phyloP scores from a whole-genome alignment of 176 grass and related monocot genomes.

The Melocanna baccifera region DNA sequence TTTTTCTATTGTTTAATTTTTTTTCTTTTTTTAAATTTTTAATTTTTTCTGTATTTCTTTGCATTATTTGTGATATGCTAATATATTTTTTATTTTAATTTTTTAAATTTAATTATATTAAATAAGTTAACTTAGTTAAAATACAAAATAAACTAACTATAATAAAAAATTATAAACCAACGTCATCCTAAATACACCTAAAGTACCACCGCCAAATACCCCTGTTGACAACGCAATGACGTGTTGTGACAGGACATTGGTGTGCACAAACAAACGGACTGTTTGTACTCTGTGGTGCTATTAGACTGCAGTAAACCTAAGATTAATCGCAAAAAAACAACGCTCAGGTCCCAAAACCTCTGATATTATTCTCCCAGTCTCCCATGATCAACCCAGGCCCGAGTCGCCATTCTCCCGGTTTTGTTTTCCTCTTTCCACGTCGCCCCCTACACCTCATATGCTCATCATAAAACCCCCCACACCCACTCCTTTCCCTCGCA shows the following conservation, averaged over 20 bases:
- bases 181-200: too few species aligned
- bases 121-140: too few species aligned
- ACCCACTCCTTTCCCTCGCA: slow-evolving; percentile 15
- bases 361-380: background rate
- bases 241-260: background rate
- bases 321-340: background rate
- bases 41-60: too few species aligned
- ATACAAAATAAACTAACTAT: too few species aligned
- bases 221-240: background rate
- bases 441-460: slow-evolving; percentile 2
- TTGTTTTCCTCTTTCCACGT: slow-evolving; percentile 26
- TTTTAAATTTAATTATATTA: too few species aligned
- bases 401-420: background rate
- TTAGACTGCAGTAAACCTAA: background rate
- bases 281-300: background rate
- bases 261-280: background rate
- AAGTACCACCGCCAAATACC: background rate
- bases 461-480: slow-evolving; percentile 49
- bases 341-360: background rate
- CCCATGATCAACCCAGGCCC: background rate
- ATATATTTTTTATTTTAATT: too few species aligned
- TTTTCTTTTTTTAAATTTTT: too few species aligned
- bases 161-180: too few species aligned
- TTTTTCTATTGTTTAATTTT: too few species aligned
- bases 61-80: too few species aligned